Base-by-base conservation (phyloP, 2,329 filamentous ascomycete genomes). In the Pseudopithomyces chartarum region DNA sequence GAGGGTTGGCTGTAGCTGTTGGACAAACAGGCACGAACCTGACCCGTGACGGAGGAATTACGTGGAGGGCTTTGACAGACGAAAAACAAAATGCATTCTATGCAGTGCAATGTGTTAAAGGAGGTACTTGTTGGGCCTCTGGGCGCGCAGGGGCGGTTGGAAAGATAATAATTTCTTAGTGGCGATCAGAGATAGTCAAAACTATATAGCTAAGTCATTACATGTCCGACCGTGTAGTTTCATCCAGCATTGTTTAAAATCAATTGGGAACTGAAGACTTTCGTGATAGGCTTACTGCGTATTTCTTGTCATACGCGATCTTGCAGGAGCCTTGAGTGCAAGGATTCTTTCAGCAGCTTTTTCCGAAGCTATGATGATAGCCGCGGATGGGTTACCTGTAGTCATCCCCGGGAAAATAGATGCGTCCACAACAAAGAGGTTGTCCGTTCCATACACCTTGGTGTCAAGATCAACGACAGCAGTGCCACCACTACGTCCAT, bases 391-490 rank as follows among this genome's bases (percentile, higher is more conserved):
- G 55, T 73, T 73, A 8, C 68, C 67, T 2, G 66, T 65, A 15
- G 62, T 78, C 68, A 17, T 74, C 64, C 65, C 69, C 2, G 77
- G 78, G 54, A 78, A 80, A n/a, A 79, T 75, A 0, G 73, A 77
- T 1, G 75, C 77, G 58, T 80, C 78, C 2, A 80, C 78, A 1
- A 80, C 76, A 45, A 78, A 72, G 19, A 80, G 59, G 13, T 77
- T 77, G 23, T 70, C 59, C 2, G 76, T 76, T 1, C 68, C 69
- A 69, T 80, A 64, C 1, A 82, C 80, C 29, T 79, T 76, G 40
- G 81, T 80, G 59, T 78, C 74, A 13, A 78, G 77, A 60, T 82
- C 80, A 1, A 82, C 75, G 2, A 82, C 80, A 0, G 80, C 73
- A 19, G 71, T 73, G 5, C 76, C 74, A 32, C 67, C 65, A 8